Evolutionary conservation across 2,329 filamentous ascomycete genomes (phyloP).

Genomic region (Venturiaceae sp.): DNA sequence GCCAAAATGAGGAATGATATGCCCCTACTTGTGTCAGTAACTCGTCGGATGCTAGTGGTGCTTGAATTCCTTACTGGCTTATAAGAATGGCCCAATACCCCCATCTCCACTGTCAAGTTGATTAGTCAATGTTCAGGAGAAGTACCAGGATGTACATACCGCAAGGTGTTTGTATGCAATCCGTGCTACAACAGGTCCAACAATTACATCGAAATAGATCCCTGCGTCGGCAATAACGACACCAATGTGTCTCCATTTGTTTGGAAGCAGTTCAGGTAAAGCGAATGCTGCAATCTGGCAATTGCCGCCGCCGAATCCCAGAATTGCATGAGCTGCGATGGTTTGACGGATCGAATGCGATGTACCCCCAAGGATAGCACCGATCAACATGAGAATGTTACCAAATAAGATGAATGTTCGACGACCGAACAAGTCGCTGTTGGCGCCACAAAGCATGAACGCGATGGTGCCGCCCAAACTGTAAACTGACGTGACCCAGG

Average conservation of each 20-base stretch:
- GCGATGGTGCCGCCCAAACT: not conserved
- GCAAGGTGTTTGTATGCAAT: slow-evolving; percentile 9
- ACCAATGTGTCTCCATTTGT: slow-evolving; percentile 17
- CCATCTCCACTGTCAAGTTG: not conserved
- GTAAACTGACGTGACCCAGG: slow-evolving; percentile 1
- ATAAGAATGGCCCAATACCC: slow-evolving; percentile 1
- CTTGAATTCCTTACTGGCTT: too few relatives aligned
- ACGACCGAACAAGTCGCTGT: slow-evolving; percentile 12
- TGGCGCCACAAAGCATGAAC: slow-evolving; percentile 6
- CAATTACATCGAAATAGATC: slow-evolving; percentile 7
- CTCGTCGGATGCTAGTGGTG: too few relatives aligned
- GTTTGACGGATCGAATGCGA: slow-evolving; percentile 8
- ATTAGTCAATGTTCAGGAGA: not conserved
- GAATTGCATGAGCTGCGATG: slow-evolving; percentile 8
- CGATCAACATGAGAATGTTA: slow-evolving; percentile 9
- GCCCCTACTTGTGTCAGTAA: not conserved
- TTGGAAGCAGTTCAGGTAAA: slow-evolving; percentile 16
- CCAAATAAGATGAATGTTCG: slow-evolving; percentile 11
- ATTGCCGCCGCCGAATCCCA: not conserved
- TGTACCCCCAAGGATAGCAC: slow-evolving; percentile 9
- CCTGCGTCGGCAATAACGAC: slow-evolving; percentile 13
- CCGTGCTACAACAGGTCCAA: slow-evolving; percentile 10
- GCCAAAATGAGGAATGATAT: slow-evolving; percentile 7
- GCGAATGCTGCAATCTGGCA: slow-evolving; percentile 13
- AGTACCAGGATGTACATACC: not conserved